A percentile compares a stretch with the other conserved stretches of the same genome.
phyloP scores from a whole-genome alignment of 2,329 filamentous ascomycete species.

The Rhynchosporium secalis region DNA sequence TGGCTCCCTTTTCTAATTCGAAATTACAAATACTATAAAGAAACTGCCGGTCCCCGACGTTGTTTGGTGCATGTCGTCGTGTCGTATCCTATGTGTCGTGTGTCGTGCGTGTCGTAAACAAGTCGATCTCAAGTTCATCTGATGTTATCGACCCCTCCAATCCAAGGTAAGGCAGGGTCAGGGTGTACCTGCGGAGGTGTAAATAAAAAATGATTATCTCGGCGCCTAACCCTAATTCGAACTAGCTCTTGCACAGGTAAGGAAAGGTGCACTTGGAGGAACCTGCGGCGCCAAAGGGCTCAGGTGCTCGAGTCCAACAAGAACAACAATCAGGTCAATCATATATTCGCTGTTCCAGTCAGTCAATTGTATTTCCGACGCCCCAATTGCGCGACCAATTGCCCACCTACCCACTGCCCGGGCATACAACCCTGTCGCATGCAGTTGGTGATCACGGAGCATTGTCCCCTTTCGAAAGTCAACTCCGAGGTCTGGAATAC shows the following conservation, averaged over 20 bases:
- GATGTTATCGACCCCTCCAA: too few relatives aligned
- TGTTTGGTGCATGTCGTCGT: too few relatives aligned
- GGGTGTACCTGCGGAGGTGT: too few relatives aligned
- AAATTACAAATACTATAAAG: too few relatives aligned
- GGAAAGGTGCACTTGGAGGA: neutral
- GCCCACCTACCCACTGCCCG: constrained; percentile 10
- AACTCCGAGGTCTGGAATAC: constrained; percentile 21
- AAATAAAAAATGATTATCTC: neutral
- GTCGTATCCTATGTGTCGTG: too few relatives aligned
- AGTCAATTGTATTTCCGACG: constrained; percentile 3
- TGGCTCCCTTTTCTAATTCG: too few relatives aligned
- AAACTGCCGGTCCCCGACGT: too few relatives aligned
- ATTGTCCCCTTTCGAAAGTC: constrained; percentile 15
- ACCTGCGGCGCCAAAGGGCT: neutral
- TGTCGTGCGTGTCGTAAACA: too few relatives aligned
- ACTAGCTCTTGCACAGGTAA: neutral
- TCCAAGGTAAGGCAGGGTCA: too few relatives aligned
- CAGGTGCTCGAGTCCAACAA: neutral
- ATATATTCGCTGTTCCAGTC: constrained; percentile 10
- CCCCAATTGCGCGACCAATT: constrained; percentile 4
- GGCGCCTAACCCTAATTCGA: neutral
- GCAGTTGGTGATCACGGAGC: constrained; percentile 12
- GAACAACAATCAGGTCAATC: neutral
- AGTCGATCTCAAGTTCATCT: too few relatives aligned
- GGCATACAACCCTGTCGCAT: constrained; percentile 3